These are phyloP conservation scores for Ceratobasidium theobromae DNA, from an alignment of 1,284 basidiomycete genomes.

Conservation along the genomic window DNA sequence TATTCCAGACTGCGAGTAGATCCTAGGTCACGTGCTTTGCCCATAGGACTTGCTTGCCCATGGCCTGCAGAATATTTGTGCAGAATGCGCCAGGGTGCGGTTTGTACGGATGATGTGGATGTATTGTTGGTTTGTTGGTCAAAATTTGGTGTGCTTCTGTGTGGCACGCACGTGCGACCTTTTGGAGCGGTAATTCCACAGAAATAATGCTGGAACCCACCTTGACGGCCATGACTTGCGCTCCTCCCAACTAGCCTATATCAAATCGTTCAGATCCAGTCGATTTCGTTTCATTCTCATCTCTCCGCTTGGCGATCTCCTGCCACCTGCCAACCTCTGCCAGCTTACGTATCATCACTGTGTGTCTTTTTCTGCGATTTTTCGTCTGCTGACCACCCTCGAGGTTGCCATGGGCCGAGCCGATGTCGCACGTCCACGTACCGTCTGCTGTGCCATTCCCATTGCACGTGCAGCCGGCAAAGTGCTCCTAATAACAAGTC, in stretches of 20 bases:
- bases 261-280: constrained; percentile 42
- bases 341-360: constrained; percentile 24
- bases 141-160: constrained; percentile 17
- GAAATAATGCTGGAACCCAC: no score
- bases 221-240: constrained; percentile 9
- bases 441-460: constrained; percentile 80
- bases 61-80: no score
- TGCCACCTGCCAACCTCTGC: background rate
- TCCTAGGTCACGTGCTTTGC: no score
- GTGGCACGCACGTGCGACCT: constrained; percentile 29
- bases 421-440: constrained; percentile 15
- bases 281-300: constrained; percentile 39
- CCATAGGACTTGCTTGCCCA: no score
- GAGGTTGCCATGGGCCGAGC: constrained; percentile 32
- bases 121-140: no score
- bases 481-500: constrained; percentile 76
- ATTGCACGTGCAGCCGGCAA: constrained; percentile 69
- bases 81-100: no score
- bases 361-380: constrained; percentile 18
- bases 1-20: no score
- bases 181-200: constrained; percentile 5
- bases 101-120: no score
- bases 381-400: constrained; percentile 21
- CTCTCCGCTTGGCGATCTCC: constrained; percentile 30
- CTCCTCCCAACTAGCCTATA: constrained; percentile 43